phyloP scores from a whole-genome alignment of 306 rosid genomes.

The Lathyrus oleraceus region DNA sequence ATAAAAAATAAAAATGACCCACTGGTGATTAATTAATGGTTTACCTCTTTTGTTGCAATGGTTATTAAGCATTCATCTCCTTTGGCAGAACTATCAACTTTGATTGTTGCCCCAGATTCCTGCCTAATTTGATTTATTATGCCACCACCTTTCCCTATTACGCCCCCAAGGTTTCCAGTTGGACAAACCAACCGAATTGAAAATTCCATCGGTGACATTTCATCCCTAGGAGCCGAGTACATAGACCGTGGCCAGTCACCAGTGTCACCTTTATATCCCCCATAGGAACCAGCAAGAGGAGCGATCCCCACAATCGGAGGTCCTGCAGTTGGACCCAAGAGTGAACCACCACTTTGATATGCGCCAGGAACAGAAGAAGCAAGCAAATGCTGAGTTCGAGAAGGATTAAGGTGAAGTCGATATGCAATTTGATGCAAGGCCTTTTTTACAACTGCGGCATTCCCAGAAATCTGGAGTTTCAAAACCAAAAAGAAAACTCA shows the following conservation, averaged over 20 bases:
- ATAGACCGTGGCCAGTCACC: constrained; percentile 91
- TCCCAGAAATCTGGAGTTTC: constrained; percentile 77
- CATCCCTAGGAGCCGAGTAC: constrained; percentile 93
- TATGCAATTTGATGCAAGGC: constrained; percentile 82
- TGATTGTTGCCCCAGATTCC: constrained; percentile 87
- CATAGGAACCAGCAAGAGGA: constrained; percentile 76
- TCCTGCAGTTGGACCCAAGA: constrained; percentile 71
- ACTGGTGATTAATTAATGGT: constrained; percentile 9
- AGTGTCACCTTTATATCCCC: constrained; percentile 84
- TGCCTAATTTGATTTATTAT: constrained; percentile 95
- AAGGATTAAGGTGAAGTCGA: constrained; percentile 90
- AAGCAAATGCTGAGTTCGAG: constrained; percentile 90
- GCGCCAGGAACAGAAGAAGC: constrained; percentile 59
- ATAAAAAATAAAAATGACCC: constrained; percentile 8
- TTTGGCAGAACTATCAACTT: constrained; percentile 88
- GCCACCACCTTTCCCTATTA: constrained; percentile 95
- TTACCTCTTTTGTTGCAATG: constrained; percentile 89
- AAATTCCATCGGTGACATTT: constrained; percentile 77
- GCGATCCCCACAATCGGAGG: constrained; percentile 83
- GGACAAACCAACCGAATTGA: constrained; percentile 87
- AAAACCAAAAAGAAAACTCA: constrained; percentile 28
- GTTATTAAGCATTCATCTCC: constrained; percentile 86
- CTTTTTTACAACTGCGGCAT: constrained; percentile 72
- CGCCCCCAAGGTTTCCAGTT: constrained; percentile 87
- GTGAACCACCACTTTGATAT: constrained; percentile 64